Percentiles rank a stretch among this genome's conserved stretches.
Conservation (phyloP, 2,329 filamentous ascomycete species). For the Fusarium buharicum region DNA sequence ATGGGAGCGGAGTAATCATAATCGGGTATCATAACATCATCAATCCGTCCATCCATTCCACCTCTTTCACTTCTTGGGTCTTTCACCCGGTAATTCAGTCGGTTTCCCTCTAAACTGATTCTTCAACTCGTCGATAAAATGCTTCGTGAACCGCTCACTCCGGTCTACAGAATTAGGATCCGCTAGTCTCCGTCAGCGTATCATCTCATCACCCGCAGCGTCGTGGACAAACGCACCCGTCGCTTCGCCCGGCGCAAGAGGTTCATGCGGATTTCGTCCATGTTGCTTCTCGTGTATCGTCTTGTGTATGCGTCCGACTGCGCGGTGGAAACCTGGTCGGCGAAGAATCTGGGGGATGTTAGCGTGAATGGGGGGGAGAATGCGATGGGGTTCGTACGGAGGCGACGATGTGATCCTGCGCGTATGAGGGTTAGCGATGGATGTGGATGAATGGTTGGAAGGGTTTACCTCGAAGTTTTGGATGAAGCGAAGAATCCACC, state of each 20-base stretch:
- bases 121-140: slow-evolving; percentile 63
- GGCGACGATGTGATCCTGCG: slow-evolving; percentile 50
- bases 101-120: slow-evolving; percentile 61
- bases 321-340: slow-evolving; percentile 62
- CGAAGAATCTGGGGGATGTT: slow-evolving; percentile 56
- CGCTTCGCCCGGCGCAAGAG: slow-evolving; percentile 63
- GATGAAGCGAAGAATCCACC: slow-evolving; percentile 50
- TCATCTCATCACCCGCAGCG: not conserved
- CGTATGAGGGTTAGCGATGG: slow-evolving; percentile 20
- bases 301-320: slow-evolving; percentile 63
- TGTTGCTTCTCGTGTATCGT: slow-evolving; percentile 60
- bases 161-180: slow-evolving; percentile 47
- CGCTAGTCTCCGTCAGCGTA: slow-evolving; percentile 34
- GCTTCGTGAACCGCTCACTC: slow-evolving; percentile 53
- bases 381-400: slow-evolving; percentile 40
- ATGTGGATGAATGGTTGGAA: fast-evolving
- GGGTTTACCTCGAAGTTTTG: slow-evolving; percentile 49
- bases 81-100: slow-evolving; percentile 50
- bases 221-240: slow-evolving; percentile 55
- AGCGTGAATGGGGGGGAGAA: not conserved
- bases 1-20: slow-evolving; percentile 15
- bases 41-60: not conserved
- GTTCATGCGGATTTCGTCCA: slow-evolving; percentile 62
- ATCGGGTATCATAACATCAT: slow-evolving; percentile 17
- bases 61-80: slow-evolving; percentile 39